Conservation (phyloP, 768 basidiomycete species). For the Hebeloma cylindrosporum region DNA sequence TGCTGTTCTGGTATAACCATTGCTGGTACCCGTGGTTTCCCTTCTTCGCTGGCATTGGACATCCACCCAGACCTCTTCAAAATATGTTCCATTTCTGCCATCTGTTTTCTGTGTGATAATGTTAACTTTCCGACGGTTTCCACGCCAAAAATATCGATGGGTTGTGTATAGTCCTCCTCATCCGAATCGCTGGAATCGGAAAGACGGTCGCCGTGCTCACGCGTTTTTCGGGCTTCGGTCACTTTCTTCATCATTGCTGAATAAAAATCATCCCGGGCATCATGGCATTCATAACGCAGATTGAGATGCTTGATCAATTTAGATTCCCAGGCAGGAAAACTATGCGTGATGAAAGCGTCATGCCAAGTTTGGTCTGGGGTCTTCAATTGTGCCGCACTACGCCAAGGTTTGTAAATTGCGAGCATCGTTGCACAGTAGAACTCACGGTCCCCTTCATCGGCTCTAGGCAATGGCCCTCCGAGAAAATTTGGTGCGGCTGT, state of each 20-base stretch:
- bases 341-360: conserved; percentile 17
- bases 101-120: no score
- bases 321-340: conserved; percentile 15
- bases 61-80: neutral
- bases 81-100: neutral
- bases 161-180: neutral
- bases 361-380: conserved; percentile 20
- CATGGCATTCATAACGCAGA: conserved; percentile 34
- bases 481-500: conserved; percentile 28
- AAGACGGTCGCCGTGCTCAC: neutral
- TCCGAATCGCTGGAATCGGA: neutral
- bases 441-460: conserved; percentile 29
- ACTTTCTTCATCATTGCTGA: conserved; percentile 17
- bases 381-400: conserved; percentile 21
- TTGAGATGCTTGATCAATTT: conserved; percentile 31
- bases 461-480: conserved; percentile 27
- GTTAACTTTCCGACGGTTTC: no score
- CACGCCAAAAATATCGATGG: no score
- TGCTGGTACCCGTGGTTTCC: no score
- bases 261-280: conserved; percentile 34
- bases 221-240: neutral
- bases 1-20: no score
- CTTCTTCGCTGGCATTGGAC: neutral
- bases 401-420: conserved; percentile 31
- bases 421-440: conserved; percentile 34